phyloP scores from a whole-genome alignment of 2,329 filamentous ascomycete genomes.

The Leptodontidium sp. region DNA sequence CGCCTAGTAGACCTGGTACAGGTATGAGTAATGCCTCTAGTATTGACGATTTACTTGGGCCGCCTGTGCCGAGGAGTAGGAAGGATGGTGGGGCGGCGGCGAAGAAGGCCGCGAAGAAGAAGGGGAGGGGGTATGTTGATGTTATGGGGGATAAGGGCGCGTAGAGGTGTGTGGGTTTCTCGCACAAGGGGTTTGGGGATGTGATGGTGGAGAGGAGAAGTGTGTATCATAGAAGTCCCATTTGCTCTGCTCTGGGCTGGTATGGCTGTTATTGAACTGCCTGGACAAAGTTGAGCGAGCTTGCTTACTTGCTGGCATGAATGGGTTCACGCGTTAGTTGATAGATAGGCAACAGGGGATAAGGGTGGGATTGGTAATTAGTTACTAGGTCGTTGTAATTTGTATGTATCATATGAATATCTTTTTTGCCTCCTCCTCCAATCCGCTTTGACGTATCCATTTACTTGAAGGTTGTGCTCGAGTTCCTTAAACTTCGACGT shows the following conservation, averaged over 20 bases:
- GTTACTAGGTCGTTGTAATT: constrained; percentile 5
- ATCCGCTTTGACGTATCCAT: background rate
- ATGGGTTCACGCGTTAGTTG: background rate
- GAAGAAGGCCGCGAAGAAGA: constrained; percentile 77
- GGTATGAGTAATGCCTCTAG: constrained; percentile 92
- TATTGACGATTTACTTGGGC: constrained; percentile 90
- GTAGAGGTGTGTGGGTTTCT: background rate
- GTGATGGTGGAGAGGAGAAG: background rate
- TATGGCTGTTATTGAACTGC: background rate
- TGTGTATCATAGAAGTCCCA: background rate
- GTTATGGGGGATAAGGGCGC: constrained; percentile 71
- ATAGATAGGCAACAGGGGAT: background rate
- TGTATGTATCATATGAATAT: constrained; percentile 3
- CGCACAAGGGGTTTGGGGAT: background rate
- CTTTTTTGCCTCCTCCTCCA: background rate
- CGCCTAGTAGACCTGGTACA: constrained; percentile 69
- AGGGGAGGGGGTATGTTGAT: constrained; percentile 90
- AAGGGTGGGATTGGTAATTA: background rate
- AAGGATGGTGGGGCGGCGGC: constrained; percentile 52
- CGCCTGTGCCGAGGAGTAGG: constrained; percentile 73
- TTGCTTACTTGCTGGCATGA: background rate
- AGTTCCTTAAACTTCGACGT: no score
- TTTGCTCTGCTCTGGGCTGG: background rate
- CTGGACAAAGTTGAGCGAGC: background rate
- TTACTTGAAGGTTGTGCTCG: no score